Percentiles rank a stretch among this genome's conserved stretches.
These are phyloP conservation scores for Vachellia pachyceras DNA, from an alignment of 306 rosid genomes.

Conservation along the genomic window DNA sequence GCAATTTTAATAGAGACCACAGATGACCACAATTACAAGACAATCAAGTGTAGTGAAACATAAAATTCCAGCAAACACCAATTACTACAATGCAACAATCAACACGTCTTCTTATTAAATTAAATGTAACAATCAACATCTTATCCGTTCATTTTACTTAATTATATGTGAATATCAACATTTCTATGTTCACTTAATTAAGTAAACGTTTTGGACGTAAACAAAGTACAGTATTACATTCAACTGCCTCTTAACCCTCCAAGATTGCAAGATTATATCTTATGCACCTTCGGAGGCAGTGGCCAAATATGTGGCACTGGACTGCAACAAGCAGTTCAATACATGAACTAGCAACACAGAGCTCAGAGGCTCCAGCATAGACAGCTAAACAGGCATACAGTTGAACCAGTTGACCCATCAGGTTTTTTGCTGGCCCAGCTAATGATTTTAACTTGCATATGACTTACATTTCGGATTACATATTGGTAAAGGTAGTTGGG, in stretches of 20 bases:
- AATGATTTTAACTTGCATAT: neutral
- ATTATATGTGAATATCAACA: constrained; percentile 48
- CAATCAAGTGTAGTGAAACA: constrained; percentile 33
- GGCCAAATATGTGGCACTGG: neutral
- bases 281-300: constrained; percentile 56
- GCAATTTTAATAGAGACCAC: constrained; percentile 32
- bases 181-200: constrained; percentile 58
- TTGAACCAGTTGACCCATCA: neutral
- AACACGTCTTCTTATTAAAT: constrained; percentile 38
- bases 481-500: neutral
- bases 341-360: neutral
- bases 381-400: neutral
- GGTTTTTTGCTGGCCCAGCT: neutral
- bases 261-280: constrained; percentile 63
- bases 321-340: neutral
- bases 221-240: constrained; percentile 56
- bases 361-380: neutral
- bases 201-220: constrained; percentile 49
- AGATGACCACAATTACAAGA: constrained; percentile 39
- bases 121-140: constrained; percentile 47
- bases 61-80: constrained; percentile 35
- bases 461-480: neutral
- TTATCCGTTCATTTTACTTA: constrained; percentile 59
- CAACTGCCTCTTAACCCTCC: constrained; percentile 64
- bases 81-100: constrained; percentile 30